Evolutionary conservation across 2,329 filamentous ascomycete species (phyloP).

Genomic region (Lachnellula suecica): DNA sequence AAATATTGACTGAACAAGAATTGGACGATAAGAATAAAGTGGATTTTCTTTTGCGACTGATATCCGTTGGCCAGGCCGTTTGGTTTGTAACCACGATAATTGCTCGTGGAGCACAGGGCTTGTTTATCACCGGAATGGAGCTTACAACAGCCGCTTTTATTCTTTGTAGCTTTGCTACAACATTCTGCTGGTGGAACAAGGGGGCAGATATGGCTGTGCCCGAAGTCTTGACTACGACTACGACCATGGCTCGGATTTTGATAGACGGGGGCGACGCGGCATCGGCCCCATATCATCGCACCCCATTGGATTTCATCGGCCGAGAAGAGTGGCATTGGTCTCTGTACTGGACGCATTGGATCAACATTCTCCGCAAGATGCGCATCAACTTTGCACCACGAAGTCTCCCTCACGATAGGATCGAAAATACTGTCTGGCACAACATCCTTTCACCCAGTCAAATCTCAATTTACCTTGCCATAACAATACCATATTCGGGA

Average conservation of each 20-base stretch:
- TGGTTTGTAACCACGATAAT: constrained; percentile 22
- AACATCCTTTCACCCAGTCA: background rate
- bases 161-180: constrained; percentile 13
- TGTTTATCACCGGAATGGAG: constrained; percentile 23
- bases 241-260: constrained; percentile 19
- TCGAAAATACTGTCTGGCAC: constrained; percentile 12
- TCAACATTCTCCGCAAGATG: constrained; percentile 17
- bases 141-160: constrained; percentile 25
- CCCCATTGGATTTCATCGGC: constrained; percentile 36
- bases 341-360: constrained; percentile 16
- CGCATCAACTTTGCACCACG: constrained; percentile 9
- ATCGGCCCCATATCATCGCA: constrained; percentile 27
- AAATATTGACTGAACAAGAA: constrained; percentile 21
- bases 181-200: constrained; percentile 24
- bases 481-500: background rate
- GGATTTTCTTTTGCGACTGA: constrained; percentile 30
- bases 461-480: background rate
- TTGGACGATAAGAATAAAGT: constrained; percentile 33
- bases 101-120: constrained; percentile 11
- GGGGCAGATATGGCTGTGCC: constrained; percentile 16
- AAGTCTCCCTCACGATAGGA: constrained; percentile 2
- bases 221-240: constrained; percentile 4
- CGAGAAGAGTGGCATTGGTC: constrained; percentile 16
- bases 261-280: constrained; percentile 10
- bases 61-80: constrained; percentile 24